Conservation (phyloP, 768 basidiomycete species). For the Tephrocybe sp. region DNA sequence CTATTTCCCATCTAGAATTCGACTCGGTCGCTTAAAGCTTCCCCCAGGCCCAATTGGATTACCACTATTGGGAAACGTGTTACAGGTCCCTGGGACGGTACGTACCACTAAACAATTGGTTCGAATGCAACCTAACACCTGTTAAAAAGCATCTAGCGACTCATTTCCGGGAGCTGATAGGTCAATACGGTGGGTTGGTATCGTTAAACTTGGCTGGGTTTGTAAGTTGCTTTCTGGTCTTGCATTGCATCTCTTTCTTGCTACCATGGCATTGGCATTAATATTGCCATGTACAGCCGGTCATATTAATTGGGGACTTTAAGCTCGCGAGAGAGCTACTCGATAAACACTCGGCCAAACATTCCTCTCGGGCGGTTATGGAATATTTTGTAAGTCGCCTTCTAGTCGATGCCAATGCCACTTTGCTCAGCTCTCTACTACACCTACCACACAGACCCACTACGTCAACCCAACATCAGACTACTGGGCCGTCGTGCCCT, state of each 20-base stretch:
- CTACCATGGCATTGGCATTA: not conserved
- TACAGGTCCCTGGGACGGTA: too few relatives aligned
- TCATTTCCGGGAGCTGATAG: not conserved
- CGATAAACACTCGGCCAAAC: not conserved
- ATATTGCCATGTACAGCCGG: not conserved
- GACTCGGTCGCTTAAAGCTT: too few relatives aligned
- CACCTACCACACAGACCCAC: not conserved
- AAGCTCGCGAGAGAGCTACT: not conserved
- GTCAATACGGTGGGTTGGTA: not conserved
- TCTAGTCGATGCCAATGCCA: not conserved
- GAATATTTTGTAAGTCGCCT: not conserved
- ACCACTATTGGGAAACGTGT: too few relatives aligned
- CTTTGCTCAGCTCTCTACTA: not conserved
- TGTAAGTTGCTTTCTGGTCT: not conserved
- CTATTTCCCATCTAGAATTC: too few relatives aligned
- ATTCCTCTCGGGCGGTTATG: not conserved
- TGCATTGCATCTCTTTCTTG: not conserved
- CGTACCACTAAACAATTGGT: too few relatives aligned
- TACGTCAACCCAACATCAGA: not conserved
- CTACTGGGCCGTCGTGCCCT: not conserved
- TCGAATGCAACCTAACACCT: too few relatives aligned
- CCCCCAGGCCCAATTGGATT: too few relatives aligned
- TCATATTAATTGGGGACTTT: not conserved
- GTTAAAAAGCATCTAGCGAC: not conserved
- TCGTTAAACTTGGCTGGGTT: not conserved